These are phyloP conservation scores for Ceratobasidium theobromae DNA, from an alignment of 1,284 basidiomycete species.

Conservation along the genomic window DNA sequence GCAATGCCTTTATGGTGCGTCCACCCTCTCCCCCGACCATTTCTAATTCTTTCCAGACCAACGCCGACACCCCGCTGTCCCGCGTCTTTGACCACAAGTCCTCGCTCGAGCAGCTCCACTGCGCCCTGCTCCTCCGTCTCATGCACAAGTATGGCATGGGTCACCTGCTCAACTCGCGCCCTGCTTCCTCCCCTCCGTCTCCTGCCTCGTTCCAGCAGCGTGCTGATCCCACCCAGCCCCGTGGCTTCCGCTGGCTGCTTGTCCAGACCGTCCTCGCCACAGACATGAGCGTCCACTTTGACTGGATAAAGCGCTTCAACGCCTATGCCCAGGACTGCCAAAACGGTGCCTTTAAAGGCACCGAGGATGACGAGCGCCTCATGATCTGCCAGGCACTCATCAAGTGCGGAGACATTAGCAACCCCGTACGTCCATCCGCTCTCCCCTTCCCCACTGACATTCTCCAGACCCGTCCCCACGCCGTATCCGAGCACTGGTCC, in stretches of 20 bases:
- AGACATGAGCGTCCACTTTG: constrained; percentile 87
- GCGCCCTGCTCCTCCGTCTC: constrained; percentile 75
- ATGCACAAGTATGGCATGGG: constrained; percentile 79
- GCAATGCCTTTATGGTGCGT: constrained; percentile 88
- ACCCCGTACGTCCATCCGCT: constrained; percentile 66
- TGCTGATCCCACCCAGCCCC: not conserved
- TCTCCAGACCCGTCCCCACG: constrained; percentile 81
- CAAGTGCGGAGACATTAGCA: constrained; percentile 96
- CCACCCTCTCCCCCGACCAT: not conserved
- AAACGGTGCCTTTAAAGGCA: constrained; percentile 1
- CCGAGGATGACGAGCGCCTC: constrained; percentile 47
- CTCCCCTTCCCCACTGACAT: constrained; percentile 15
- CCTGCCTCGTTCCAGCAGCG: constrained; percentile 9
- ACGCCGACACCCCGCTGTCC: constrained; percentile 84
- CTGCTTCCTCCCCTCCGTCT: constrained; percentile 15
- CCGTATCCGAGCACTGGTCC: constrained; percentile 89
- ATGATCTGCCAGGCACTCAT: constrained; percentile 87
- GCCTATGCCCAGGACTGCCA: constrained; percentile 3
- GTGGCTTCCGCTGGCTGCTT: constrained; percentile 68
- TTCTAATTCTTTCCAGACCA: constrained; percentile 61
- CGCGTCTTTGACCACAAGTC: constrained; percentile 86
- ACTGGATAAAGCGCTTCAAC: constrained; percentile 73
- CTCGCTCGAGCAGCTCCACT: constrained; percentile 92
- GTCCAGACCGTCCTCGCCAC: constrained; percentile 83
- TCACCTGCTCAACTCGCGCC: constrained; percentile 44